Evolutionary conservation across 176 grass and related monocot species (phyloP), one percentile per base, ranked within the genome.

Genomic region (Triticum urartu): DNA sequence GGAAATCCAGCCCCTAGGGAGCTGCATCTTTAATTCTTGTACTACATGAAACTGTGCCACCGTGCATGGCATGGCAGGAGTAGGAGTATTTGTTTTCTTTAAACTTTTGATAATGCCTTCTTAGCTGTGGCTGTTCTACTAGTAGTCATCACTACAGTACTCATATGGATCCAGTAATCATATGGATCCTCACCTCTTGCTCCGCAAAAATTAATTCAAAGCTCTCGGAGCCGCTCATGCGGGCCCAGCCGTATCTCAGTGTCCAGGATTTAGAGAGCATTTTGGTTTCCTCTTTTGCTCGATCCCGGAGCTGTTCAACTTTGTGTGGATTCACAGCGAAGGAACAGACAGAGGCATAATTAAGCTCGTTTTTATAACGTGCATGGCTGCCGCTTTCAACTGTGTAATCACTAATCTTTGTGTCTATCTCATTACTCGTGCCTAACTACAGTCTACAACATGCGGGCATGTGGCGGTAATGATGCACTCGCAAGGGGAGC

Each of bases 331-430:
- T 79, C 20, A 30, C 34, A 84, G 75, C 75, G 60, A 80, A 79
- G 65, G 45, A 61, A 81, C 66, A 15, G 5, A 50, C 47, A 50
- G 12, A 14, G 54, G 13, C 17, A 64, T 36, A 50, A 79, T 65
- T 30, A 60, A 87, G 75, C 76, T 74, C 68, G 67, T 67, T 83
- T 68, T 87, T 69, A 80, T 84, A 52, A 87, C 75, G 76, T 79
- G 58, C 85, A 68, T 84, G 85, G 10, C 50, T 48, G 48, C 3
- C 7, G 26, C n/a, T 87, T 67, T 91, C 89, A 84, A 76, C 60
- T n/a, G 7, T 80, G 85, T 81, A 91, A 91, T 87, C 68, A 87
- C 85, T 76, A 91, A 84, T 91, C 81, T 91, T 32, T 45, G 67
- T 26, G 43, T 48, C 74, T 59, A 79, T 82, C 43, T 47, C 60